Base-by-base conservation (phyloP, 768 basidiomycete genomes). In the Tulasnella sp. region DNA sequence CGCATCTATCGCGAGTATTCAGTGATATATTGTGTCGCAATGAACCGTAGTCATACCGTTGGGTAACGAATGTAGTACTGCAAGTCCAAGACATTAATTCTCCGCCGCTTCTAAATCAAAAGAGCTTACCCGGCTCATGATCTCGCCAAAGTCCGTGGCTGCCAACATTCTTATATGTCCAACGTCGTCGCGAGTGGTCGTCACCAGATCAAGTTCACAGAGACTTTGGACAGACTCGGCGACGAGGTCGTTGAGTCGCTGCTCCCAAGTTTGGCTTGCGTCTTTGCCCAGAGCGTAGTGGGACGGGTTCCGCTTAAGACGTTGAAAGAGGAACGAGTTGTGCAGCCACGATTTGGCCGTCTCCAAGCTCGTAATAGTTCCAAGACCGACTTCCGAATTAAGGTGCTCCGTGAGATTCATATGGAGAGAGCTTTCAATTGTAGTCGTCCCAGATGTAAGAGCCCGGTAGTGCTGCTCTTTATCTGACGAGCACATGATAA, bases 351-450 rank as follows among this genome's bases (percentile, higher is more conserved):
- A 81, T 76, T 90, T 90, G 1, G 94, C 96, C 6, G 85, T 86
- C 1, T 83, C 79, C 4, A 91, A 74, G 75, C 85, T 83, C 3
- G 84, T 87, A 77, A 99, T 95, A 0, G 95, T 95, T 2, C 88
- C 86, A 11, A 98, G 84, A 0, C 90, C 90, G 70, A 98, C 90
- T 81, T 99, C 96, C 1, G 94, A 94, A 77, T 98, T 98, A 75
- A 99, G 81, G 79, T 98, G 95, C 78, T 98, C 96, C 3, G 88
- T 82, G 6, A 99, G 85, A 77, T 92, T 91, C 65, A 81, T 81
- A 79, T 97, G 94, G 11, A 95, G 85, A 73, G 84, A 89, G 77
- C 92, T 95, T 80, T 98, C 96, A 39, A 99, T 83, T 17, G 90
- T 81, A 0, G 90, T 94, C 70, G 83, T 86, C 6, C 91, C 91